Conservation (phyloP, 1,284 basidiomycete genomes). For the Xerocomus amazonicus region DNA sequence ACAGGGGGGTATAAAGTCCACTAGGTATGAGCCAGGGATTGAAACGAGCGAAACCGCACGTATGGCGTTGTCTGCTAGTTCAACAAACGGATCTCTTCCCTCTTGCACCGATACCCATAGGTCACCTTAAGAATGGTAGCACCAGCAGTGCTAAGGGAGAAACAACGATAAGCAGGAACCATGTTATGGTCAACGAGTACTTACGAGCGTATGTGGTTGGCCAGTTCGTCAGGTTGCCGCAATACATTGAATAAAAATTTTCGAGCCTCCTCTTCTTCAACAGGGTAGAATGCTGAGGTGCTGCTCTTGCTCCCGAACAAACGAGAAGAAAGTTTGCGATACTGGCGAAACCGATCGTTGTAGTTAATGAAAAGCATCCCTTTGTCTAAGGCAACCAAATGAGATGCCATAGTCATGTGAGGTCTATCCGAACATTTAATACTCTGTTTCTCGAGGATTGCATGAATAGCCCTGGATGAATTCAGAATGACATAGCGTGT, state of each 20-base stretch:
- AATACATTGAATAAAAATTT: slow-evolving; percentile 13
- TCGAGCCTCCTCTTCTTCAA: slow-evolving; percentile 11
- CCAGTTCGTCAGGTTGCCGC: slow-evolving; percentile 12
- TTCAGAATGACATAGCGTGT: slow-evolving; percentile 3
- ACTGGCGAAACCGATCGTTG: slow-evolving; percentile 17
- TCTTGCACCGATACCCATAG: slow-evolving; percentile 26
- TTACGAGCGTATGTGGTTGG: slow-evolving; percentile 25
- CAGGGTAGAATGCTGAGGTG: slow-evolving; percentile 13
- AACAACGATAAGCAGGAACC: background rate
- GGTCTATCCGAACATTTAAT: slow-evolving; percentile 25
- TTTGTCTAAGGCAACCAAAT: slow-evolving; percentile 25
- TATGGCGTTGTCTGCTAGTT: slow-evolving; percentile 21
- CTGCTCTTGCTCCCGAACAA: slow-evolving; percentile 25
- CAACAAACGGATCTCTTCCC: slow-evolving; percentile 28
- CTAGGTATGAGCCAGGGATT: slow-evolving; percentile 26
- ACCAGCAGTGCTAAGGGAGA: slow-evolving; percentile 8
- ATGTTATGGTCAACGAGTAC: slow-evolving; percentile 11
- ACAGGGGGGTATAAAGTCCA: slow-evolving; percentile 32
- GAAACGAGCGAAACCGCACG: slow-evolving; percentile 10
- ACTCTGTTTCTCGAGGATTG: slow-evolving; percentile 30
- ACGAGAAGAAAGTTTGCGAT: slow-evolving; percentile 23
- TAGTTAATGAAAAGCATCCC: slow-evolving; percentile 20
- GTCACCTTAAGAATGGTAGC: slow-evolving; percentile 18
- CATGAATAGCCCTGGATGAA: slow-evolving; percentile 11
- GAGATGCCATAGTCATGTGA: slow-evolving; percentile 23